Evolutionary conservation across 495 filamentous ascomycete species (phyloP).

Genomic region (Neurospora sp.): DNA sequence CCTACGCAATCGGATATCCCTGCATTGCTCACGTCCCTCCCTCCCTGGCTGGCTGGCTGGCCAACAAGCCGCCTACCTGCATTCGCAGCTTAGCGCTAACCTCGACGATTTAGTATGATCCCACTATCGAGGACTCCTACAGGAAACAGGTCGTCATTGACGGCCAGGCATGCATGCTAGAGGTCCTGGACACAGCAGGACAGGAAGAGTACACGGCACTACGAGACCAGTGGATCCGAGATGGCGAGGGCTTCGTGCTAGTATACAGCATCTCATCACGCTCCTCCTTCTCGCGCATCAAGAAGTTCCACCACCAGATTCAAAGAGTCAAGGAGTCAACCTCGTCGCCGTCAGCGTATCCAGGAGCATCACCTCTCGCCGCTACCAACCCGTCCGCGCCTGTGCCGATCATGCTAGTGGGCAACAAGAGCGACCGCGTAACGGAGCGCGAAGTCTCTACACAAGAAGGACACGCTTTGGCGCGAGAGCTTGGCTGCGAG

Average conservation of each 20-base stretch:
- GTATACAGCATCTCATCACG: constrained; percentile 97
- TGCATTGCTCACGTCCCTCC: background rate
- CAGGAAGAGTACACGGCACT: constrained; percentile 98
- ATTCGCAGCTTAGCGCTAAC: background rate
- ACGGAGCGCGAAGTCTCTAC: constrained; percentile 94
- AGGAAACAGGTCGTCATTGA: constrained; percentile 98
- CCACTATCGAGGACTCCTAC: constrained; percentile 96
- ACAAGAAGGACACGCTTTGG: constrained; percentile 87
- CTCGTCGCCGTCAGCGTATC: constrained; percentile 64
- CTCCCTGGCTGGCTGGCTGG: background rate
- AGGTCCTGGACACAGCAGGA: constrained; percentile 96
- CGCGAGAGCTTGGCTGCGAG: constrained; percentile 87
- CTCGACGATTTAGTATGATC: constrained; percentile 58
- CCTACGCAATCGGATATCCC: background rate
- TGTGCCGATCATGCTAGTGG: constrained; percentile 94
- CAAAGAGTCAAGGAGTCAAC: constrained; percentile 94
- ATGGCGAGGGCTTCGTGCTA: constrained; percentile 93
- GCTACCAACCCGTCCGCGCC: constrained; percentile 45
- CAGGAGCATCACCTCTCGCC: constrained; percentile 48
- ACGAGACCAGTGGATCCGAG: constrained; percentile 95
- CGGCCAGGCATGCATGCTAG: constrained; percentile 92
- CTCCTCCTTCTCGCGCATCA: constrained; percentile 88
- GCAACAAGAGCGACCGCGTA: constrained; percentile 94
- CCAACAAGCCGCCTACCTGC: background rate
- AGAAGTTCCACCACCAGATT: constrained; percentile 92